Conservation (phyloP, 1,284 basidiomycete species). For the Apiotrichum laibachii region DNA sequence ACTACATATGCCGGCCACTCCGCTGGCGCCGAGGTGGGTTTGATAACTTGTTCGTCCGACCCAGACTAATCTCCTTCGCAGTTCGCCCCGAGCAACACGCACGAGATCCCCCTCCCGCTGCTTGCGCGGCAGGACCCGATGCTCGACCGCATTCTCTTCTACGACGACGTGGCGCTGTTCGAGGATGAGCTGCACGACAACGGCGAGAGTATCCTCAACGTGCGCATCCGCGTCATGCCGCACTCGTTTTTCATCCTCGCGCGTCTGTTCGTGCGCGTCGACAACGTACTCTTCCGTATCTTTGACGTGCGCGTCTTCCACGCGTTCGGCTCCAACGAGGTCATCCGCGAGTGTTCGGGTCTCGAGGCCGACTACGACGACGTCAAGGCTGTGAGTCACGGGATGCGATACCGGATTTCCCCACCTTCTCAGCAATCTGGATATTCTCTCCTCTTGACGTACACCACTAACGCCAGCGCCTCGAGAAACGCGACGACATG, state of each 20-base stretch:
- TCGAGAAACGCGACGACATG: slow-evolving; percentile 78
- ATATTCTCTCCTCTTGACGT: background rate
- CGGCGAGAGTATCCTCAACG: slow-evolving; percentile 74
- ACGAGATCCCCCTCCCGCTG: slow-evolving; percentile 74
- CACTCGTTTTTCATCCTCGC: slow-evolving; percentile 88
- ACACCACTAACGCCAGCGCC: slow-evolving; percentile 31
- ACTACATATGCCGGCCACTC: slow-evolving; percentile 74
- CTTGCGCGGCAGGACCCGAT: slow-evolving; percentile 80
- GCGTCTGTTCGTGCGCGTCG: slow-evolving; percentile 90
- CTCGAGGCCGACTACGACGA: slow-evolving; percentile 85
- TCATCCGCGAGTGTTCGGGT: slow-evolving; percentile 80
- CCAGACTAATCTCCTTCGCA: slow-evolving; percentile 9
- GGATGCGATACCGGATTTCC: no score
- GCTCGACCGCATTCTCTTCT: slow-evolving; percentile 70
- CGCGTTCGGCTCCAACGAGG: slow-evolving; percentile 60
- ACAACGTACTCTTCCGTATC: slow-evolving; percentile 88
- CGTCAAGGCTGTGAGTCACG: slow-evolving; percentile 65
- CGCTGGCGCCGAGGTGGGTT: slow-evolving; percentile 30
- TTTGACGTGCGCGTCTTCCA: slow-evolving; percentile 90
- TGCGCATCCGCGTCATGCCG: slow-evolving; percentile 94
- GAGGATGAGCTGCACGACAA: slow-evolving; percentile 96
- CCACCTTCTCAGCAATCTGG: no score
- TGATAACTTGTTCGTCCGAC: slow-evolving; percentile 9
- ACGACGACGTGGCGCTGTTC: slow-evolving; percentile 85
- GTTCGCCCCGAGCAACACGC: slow-evolving; percentile 58